phyloP scores from a whole-genome alignment of 805 yeast genomes.

The Zygoascus flipseniorum region DNA sequence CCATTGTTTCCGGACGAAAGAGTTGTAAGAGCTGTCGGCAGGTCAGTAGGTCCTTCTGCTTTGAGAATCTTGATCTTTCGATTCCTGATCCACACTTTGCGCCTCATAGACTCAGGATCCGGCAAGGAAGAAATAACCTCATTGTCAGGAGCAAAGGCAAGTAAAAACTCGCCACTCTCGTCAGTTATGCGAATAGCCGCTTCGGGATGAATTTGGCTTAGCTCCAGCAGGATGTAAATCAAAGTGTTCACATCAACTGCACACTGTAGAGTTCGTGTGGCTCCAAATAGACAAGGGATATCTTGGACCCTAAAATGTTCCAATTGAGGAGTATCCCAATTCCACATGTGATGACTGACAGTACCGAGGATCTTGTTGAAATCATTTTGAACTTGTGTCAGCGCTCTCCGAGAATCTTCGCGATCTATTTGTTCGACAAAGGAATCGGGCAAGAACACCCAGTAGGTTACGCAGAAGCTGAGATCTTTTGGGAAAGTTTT shows the following conservation, averaged over 20 bases:
- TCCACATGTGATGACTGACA: not conserved
- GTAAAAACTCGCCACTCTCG: constrained; percentile 47
- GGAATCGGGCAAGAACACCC: not conserved
- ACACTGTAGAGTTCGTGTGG: constrained; percentile 23
- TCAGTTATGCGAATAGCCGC: constrained; percentile 30
- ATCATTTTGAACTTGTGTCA: not conserved
- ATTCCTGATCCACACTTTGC: not conserved
- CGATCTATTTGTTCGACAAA: not conserved
- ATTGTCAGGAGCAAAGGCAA: constrained; percentile 17
- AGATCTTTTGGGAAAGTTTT: not conserved
- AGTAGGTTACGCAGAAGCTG: not conserved
- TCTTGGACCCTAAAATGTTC: constrained; percentile 1
- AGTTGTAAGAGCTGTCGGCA: not conserved
- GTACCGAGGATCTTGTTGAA: not conserved
- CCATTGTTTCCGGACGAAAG: not conserved
- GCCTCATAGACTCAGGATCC: not conserved
- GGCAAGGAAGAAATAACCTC: not conserved
- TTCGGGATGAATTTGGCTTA: constrained; percentile 11
- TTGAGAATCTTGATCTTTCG: not conserved
- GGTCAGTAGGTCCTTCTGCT: not conserved
- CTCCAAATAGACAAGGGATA: constrained; percentile 18
- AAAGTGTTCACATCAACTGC: constrained; percentile 28
- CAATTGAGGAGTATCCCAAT: not conserved
- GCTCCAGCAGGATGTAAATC: constrained; percentile 19
- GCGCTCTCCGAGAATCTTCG: not conserved